Base-by-base conservation (phyloP, 495 filamentous ascomycete species). In the Daldinia caldariorum region DNA sequence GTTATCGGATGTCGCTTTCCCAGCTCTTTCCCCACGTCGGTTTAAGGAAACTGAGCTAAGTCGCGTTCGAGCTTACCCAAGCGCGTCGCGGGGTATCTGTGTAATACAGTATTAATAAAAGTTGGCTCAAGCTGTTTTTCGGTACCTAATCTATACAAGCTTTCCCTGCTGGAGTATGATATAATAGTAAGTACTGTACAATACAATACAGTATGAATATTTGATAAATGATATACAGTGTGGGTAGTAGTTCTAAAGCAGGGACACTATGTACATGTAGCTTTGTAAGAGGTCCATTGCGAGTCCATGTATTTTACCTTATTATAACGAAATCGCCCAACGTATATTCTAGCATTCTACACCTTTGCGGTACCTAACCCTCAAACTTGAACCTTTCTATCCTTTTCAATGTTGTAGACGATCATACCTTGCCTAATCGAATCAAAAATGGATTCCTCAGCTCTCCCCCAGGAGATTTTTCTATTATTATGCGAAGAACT, bases 391-490 rank as follows among this genome's bases (percentile, higher is more conserved):
- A 43, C 22, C 47, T 50, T 50, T n/a, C n/a, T n/a, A n/a, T n/a
- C n/a, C n/a, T 57, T 57, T 7, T 18, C 32, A 38, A 38, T 57
- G 12, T 18, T 22, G 6, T 32, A 7, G 22, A 7, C 22, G 32
- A 53, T 53, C 14, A 14, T 32, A 35, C 34, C 34, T 10, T 35
- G 14, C 49, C 3, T 32, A 7, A n/a, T 32, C 22, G 12, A 32
- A 31, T n/a, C 12, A 39, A 57, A 31, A 0, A 70, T 68, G 70
- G 45, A 35, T 20, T 56, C 62, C 31, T 41, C 18, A 12, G 53
- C 43, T 37, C 77, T 91, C 14, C 87, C 86, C 5, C 80, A 83
- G 38, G 90, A 92, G 59, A 83, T 91, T 34, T 78, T 90, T 67
- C 83, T 83, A 72, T 75, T 91, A 35, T 78, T 92, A 37, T 87